phyloP scores from a whole-genome alignment of 306 rosid species.

The Carpinus fangiana region DNA sequence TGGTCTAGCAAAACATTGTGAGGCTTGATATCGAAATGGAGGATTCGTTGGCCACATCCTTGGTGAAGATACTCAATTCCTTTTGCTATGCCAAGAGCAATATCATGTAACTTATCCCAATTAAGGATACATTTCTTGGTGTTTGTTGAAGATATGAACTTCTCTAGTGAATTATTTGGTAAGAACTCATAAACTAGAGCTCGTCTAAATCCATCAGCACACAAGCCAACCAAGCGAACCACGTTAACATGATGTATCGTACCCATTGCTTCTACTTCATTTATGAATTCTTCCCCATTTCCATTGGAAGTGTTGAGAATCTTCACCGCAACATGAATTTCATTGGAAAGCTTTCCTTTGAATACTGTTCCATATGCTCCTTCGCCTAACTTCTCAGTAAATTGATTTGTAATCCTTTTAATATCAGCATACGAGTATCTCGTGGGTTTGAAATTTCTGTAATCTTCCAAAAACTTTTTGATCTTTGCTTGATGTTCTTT shows the following conservation, averaged over 20 bases:
- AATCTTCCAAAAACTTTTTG: too few species aligned
- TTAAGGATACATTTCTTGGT: constrained; percentile 23
- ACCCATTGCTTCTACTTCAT: background rate
- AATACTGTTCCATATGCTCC: too few species aligned
- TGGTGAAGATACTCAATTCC: constrained; percentile 38
- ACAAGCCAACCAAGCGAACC: constrained; percentile 37
- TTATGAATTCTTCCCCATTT: too few species aligned
- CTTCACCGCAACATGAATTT: too few species aligned
- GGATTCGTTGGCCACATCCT: constrained; percentile 41
- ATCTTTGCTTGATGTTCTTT: too few species aligned
- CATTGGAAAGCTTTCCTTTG: too few species aligned
- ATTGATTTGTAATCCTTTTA: too few species aligned
- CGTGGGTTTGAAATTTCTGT: too few species aligned
- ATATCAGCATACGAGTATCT: too few species aligned
- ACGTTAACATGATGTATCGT: constrained; percentile 42
- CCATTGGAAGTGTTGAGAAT: too few species aligned
- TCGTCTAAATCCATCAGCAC: constrained; percentile 33
- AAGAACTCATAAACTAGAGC: constrained; percentile 35
- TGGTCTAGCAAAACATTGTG: constrained; percentile 37
- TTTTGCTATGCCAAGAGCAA: constrained; percentile 35
- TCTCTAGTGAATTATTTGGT: constrained; percentile 39
- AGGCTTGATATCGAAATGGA: constrained; percentile 44
- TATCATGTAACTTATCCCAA: constrained; percentile 20
- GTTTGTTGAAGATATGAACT: constrained; percentile 29
- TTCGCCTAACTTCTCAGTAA: too few species aligned